phyloP scores from a whole-genome alignment of 1,139 yeast genomes.

The Kluyveromyces sp. region DNA sequence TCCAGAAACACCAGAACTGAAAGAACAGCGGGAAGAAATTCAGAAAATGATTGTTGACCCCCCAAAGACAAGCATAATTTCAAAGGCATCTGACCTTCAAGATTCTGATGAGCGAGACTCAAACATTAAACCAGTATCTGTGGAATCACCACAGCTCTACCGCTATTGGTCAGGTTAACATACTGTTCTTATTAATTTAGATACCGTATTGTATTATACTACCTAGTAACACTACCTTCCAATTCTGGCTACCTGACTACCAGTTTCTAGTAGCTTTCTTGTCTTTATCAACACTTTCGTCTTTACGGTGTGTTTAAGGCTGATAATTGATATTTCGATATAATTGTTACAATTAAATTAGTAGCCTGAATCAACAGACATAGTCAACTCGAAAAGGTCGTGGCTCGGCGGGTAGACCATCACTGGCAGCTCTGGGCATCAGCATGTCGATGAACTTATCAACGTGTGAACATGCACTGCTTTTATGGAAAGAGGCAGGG shows the following conservation, averaged over 20 bases:
- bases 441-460: constrained; percentile 23
- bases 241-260: neutral
- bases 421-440: neutral
- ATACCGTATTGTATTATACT: neutral
- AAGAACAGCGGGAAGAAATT: constrained; percentile 38
- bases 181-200: no score
- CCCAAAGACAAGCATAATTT: constrained; percentile 30
- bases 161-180: constrained; percentile 72
- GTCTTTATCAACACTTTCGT: no score
- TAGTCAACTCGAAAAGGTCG: neutral
- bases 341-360: no score
- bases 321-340: no score
- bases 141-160: constrained; percentile 76
- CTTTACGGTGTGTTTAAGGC: no score
- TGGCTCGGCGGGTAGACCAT: neutral
- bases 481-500: constrained; percentile 71
- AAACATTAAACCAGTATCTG: constrained; percentile 61
- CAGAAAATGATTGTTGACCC: constrained; percentile 48
- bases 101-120: constrained; percentile 20
- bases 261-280: no score
- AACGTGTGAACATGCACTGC: constrained; percentile 57
- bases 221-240: neutral
- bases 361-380: no score
- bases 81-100: constrained; percentile 12
- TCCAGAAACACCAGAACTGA: constrained; percentile 17